Evolutionary conservation across 257 asterid species (phyloP).

Genomic region (Prunella vulgaris): DNA sequence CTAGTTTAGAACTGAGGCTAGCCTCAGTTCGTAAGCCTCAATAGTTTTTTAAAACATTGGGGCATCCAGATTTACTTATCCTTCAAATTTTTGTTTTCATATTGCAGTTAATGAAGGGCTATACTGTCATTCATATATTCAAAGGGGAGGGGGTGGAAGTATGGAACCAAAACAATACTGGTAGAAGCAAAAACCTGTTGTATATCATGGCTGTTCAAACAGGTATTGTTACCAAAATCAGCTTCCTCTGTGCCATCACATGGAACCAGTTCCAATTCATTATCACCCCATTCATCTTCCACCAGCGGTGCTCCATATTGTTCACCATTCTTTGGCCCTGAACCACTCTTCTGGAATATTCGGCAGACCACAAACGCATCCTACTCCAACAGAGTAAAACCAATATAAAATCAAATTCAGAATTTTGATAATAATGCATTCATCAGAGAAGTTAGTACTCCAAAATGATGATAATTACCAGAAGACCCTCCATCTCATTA

Average conservation of each 20-base stretch:
- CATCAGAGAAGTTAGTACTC: background rate
- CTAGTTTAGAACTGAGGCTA: too few relatives aligned
- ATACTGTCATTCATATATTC: background rate
- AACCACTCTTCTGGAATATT: conserved; percentile 87
- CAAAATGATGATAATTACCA: background rate
- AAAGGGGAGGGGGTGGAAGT: background rate
- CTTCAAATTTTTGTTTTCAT: background rate
- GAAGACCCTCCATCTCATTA: background rate
- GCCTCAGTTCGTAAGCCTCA: too few relatives aligned
- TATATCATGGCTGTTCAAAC: conserved; percentile 38
- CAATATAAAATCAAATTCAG: conserved; percentile 15
- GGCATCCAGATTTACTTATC: background rate
- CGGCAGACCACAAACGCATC: conserved; percentile 83
- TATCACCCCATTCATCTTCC: conserved; percentile 86
- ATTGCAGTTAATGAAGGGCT: background rate
- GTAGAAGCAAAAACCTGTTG: conserved; percentile 45
- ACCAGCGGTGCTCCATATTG: conserved; percentile 88
- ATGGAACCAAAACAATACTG: background rate
- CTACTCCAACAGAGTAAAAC: conserved; percentile 32
- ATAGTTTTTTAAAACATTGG: too few relatives aligned
- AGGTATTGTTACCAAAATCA: conserved; percentile 38
- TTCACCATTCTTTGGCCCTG: conserved; percentile 96
- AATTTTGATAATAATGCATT: conserved; percentile 1
- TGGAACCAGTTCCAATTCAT: conserved; percentile 35
- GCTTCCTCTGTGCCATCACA: conserved; percentile 34